phyloP scores from a whole-genome alignment of 495 filamentous ascomycete species.

The Chaetomidium leptoderma region DNA sequence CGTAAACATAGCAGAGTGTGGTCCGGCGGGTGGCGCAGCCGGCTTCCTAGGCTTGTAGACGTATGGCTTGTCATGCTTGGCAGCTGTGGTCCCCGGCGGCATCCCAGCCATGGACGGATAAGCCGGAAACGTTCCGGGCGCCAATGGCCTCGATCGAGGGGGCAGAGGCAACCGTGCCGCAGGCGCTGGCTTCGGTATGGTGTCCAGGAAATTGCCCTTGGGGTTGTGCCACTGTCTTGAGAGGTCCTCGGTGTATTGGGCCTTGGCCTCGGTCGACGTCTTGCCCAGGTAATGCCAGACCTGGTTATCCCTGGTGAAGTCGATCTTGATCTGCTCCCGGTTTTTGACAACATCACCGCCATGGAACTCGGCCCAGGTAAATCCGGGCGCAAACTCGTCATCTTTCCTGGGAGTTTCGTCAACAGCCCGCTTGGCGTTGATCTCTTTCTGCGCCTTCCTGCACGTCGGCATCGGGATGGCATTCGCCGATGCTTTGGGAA shows the following conservation, averaged over 20 bases:
- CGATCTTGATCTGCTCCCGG: slow-evolving; percentile 51
- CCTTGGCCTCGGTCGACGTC: slow-evolving; percentile 84
- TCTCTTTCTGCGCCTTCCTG: slow-evolving; percentile 50
- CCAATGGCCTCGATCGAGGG: slow-evolving; percentile 20
- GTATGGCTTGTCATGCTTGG: slow-evolving; percentile 46
- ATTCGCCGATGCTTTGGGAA: slow-evolving; percentile 59
- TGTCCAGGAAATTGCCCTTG: slow-evolving; percentile 61
- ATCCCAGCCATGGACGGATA: slow-evolving; percentile 4
- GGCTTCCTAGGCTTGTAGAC: slow-evolving; percentile 51
- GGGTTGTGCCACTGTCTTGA: slow-evolving; percentile 50
- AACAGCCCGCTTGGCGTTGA: slow-evolving; percentile 52
- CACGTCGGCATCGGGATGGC: slow-evolving; percentile 54
- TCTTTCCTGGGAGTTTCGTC: slow-evolving; percentile 64
- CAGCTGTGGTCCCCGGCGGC: neutral
- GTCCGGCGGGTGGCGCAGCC: slow-evolving; percentile 28
- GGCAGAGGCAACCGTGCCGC: slow-evolving; percentile 23
- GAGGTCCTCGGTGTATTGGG: slow-evolving; percentile 85
- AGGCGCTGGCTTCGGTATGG: slow-evolving; percentile 50
- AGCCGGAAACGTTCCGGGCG: slow-evolving; percentile 17
- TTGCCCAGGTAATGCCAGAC: slow-evolving; percentile 88
- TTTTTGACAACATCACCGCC: slow-evolving; percentile 47
- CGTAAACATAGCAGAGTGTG: slow-evolving; percentile 30
- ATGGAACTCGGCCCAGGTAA: slow-evolving; percentile 81
- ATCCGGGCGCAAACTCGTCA: slow-evolving; percentile 62
- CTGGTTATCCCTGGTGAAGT: slow-evolving; percentile 63